Evolutionary conservation across 768 basidiomycete genomes (phyloP).

Genomic region (Nidularia sp.): DNA sequence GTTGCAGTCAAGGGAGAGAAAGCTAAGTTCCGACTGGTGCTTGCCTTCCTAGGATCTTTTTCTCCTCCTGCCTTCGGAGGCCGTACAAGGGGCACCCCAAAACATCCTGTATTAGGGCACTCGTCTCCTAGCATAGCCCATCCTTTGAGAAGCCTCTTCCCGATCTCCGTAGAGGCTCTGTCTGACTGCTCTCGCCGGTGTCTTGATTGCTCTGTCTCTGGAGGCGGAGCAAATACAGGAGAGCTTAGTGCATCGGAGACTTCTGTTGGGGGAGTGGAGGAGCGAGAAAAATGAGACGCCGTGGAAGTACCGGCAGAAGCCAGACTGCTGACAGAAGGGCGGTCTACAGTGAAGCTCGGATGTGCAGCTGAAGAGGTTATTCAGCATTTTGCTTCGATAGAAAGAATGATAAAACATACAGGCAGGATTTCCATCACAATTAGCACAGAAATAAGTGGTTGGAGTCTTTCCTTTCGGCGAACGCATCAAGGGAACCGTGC

Average conservation of each 20-base stretch:
- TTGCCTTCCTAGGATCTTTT: constrained; percentile 65
- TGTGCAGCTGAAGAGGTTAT: too few species aligned
- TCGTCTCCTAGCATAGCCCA: constrained; percentile 92
- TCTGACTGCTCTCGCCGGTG: constrained; percentile 80
- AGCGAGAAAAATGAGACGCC: constrained; percentile 49
- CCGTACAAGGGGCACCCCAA: constrained; percentile 80
- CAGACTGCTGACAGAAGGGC: background rate
- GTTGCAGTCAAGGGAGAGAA: constrained; percentile 1
- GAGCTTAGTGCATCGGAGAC: constrained; percentile 58
- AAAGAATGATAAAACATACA: too few species aligned
- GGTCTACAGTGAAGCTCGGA: too few species aligned
- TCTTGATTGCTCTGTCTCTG: constrained; percentile 60
- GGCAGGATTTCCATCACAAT: constrained; percentile 44
- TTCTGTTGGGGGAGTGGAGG: constrained; percentile 80
- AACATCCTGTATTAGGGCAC: constrained; percentile 66
- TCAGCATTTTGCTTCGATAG: too few species aligned
- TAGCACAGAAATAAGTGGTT: constrained; percentile 53
- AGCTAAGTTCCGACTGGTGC: constrained; percentile 7
- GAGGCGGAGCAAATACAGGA: constrained; percentile 58
- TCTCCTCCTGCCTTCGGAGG: constrained; percentile 61
- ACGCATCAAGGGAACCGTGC: constrained; percentile 69
- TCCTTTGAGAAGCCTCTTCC: constrained; percentile 69
- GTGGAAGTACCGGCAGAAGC: constrained; percentile 26
- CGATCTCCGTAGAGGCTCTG: constrained; percentile 74
- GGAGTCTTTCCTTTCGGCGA: constrained; percentile 53